Conservation (phyloP, 169 alveolate species). For the Cytauxzoon felis region DNA sequence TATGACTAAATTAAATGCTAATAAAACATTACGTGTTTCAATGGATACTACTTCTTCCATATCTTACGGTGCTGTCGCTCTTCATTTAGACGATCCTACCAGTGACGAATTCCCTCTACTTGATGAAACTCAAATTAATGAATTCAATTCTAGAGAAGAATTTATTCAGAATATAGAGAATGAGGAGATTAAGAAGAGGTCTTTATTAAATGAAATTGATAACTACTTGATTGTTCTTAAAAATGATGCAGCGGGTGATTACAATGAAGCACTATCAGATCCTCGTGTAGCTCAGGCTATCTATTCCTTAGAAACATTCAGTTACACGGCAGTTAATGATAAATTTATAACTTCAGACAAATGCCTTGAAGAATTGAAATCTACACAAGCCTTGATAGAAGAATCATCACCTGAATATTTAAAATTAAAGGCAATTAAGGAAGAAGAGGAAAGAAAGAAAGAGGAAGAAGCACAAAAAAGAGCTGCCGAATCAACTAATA, state of each 20-base stretch:
- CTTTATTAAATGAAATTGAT: constrained; percentile 41
- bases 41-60: constrained; percentile 54
- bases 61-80: constrained; percentile 40
- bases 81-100: constrained; percentile 1
- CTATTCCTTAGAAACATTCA: not conserved
- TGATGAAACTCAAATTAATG: not conserved
- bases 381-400: not conserved
- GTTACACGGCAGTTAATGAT: constrained; percentile 3
- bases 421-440: not conserved
- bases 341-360: not conserved
- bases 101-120: not conserved
- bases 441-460: constrained; percentile 22
- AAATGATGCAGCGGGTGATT: constrained; percentile 25
- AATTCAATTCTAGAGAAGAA: constrained; percentile 8
- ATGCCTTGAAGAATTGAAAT: not conserved
- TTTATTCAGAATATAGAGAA: constrained; percentile 9
- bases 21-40: constrained; percentile 37
- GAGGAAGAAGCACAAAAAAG: not conserved
- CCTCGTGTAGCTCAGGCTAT: constrained; percentile 1
- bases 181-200: constrained; percentile 29
- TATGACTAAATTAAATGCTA: not conserved
- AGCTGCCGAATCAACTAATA: not conserved
- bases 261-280: constrained; percentile 2
- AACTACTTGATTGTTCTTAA: constrained; percentile 45
- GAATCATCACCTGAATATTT: not conserved